Conservation (phyloP, 179 eudicot genomes). For the Dionaea muscipula region DNA sequence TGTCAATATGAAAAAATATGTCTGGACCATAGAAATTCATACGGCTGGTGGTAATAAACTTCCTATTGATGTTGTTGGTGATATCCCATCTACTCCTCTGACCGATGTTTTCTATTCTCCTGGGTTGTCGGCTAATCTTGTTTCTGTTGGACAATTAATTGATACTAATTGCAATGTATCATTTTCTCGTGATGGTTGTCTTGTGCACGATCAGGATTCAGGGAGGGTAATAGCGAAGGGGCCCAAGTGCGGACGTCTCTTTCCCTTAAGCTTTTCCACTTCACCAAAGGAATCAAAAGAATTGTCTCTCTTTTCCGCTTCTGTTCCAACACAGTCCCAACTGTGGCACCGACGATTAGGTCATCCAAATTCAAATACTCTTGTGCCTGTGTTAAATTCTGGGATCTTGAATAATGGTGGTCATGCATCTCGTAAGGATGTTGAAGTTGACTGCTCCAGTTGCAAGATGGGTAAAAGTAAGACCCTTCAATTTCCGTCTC, state of each 20-base stretch:
- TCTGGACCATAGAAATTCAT: neutral
- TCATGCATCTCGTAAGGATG: neutral
- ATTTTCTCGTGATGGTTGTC: too few species aligned
- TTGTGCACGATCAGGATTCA: too few species aligned
- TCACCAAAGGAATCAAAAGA: too few species aligned
- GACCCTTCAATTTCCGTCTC: conserved; percentile 9
- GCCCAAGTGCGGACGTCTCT: too few species aligned
- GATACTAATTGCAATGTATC: neutral
- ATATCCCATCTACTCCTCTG: too few species aligned
- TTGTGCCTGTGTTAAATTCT: neutral
- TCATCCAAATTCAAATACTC: conserved; percentile 7
- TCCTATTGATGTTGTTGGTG: conserved; percentile 1
- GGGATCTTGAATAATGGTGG: neutral
- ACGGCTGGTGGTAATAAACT: conserved; percentile 1
- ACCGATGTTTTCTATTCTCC: neutral
- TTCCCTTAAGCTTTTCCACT: too few species aligned
- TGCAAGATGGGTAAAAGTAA: conserved; percentile 9
- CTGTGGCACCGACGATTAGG: too few species aligned
- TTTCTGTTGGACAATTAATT: too few species aligned
- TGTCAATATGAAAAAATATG: neutral
- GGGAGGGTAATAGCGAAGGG: too few species aligned
- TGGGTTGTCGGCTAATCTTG: neutral
- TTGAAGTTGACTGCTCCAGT: conserved; percentile 7
- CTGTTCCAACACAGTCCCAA: too few species aligned
- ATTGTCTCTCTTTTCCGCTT: too few species aligned